Base-by-base conservation (phyloP, 148 eudicot genomes). In the Heliosperma pusillum region DNA sequence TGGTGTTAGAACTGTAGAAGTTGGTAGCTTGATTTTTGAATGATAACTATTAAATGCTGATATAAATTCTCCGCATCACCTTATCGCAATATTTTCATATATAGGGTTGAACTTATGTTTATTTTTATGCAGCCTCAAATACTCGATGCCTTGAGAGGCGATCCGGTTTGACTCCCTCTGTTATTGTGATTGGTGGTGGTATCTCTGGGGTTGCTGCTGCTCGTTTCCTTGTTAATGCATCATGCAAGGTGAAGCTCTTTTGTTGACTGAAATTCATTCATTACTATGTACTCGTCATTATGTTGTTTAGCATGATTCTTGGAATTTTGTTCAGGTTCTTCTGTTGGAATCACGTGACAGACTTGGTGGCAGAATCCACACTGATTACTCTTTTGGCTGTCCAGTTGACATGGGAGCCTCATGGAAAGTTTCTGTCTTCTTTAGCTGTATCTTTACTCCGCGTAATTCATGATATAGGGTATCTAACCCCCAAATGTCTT, bases 371-470 rank as follows among this genome's bases (percentile, higher is more conserved):
- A 90, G 99, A 67, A 92, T 96, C 55, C 91, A 89, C 83, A 96
- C 99, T 58, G 99, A 96, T 70, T 92, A 92, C 84, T 89, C 99
- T 67, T 92, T 96, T 79, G 99, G 99, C 60, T 96, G 93, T 80
- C 97, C 99, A 10, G 88, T 96, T 26, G 99, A 96, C 76, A 96
- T 96, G 99, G 99, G 99, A 76, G 99, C 99, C 52, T 96, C 99
- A 80, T 96, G 99, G 99, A 55, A 78, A 80, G 87, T 81, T 77
- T 55, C 73, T 21, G 52, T 79, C 67, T 71, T 3, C 53, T 53
- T 33, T 19, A 47, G 73, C 47, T 5, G 60, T 52, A 29, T 45
- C 70, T 44, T 77, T 64, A 29, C n/a, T 68, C 21, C 21, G 24
- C 52, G 58, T 21, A 12, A 24, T 44, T 40, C 24, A 42, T 9